These are phyloP conservation scores for Vaccinium darrowii DNA, from an alignment of 148 eudicot genomes.

Conservation along the genomic window DNA sequence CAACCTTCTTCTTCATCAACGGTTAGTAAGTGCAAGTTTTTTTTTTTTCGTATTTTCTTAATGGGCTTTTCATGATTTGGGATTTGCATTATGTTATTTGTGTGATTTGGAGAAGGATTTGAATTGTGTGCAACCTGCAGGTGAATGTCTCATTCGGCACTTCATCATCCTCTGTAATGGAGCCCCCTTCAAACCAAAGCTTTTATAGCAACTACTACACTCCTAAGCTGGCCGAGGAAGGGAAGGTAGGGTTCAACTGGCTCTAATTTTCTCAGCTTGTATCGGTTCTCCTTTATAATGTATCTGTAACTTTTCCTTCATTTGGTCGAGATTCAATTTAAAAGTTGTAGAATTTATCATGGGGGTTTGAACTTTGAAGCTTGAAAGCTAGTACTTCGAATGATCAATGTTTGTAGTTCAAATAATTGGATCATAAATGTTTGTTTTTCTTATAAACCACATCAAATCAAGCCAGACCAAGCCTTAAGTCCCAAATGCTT, in stretches of 20 bases:
- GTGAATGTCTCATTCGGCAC: conserved; percentile 45
- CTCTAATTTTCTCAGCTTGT: neutral
- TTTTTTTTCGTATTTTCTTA: neutral
- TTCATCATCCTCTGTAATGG: conserved; percentile 48
- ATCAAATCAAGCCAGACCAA: too few relatives aligned
- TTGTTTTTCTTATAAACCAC: neutral
- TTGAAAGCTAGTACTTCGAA: neutral
- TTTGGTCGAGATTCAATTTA: neutral
- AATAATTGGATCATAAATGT: neutral
- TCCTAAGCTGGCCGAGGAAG: conserved; percentile 51
- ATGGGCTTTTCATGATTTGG: neutral
- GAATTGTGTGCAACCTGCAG: conserved; percentile 29
- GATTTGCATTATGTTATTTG: neutral
- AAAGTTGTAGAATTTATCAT: neutral
- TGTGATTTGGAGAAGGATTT: neutral
- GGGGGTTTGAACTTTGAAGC: neutral
- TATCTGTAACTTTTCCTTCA: neutral
- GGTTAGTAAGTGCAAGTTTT: conserved; percentile 34
- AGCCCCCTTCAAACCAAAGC: conserved; percentile 96
- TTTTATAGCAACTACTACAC: conserved; percentile 33
- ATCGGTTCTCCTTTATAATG: neutral
- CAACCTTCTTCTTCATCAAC: conserved; percentile 39
- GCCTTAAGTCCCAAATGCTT: too few relatives aligned
- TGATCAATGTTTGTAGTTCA: neutral
- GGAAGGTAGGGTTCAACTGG: conserved; percentile 41